phyloP scores from a whole-genome alignment of 2,329 filamentous ascomycete genomes.

The Coniella lustricola region DNA sequence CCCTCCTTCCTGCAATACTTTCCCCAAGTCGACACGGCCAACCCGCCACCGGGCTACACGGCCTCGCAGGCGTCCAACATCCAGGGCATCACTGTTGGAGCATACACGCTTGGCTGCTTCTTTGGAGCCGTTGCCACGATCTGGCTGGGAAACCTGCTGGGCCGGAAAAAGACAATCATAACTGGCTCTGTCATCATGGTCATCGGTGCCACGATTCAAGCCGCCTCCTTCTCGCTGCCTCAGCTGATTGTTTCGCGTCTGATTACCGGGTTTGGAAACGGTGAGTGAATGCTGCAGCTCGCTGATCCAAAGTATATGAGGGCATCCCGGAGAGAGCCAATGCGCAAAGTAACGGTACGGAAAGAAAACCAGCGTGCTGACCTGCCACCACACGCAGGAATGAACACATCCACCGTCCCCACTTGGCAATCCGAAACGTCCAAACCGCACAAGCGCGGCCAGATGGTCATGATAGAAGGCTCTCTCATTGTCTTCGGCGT shows the following conservation, averaged over 20 bases:
- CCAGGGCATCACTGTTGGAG: constrained; percentile 17
- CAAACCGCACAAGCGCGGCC: constrained; percentile 12
- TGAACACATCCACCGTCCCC: constrained; percentile 16
- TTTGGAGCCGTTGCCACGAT: constrained; percentile 16
- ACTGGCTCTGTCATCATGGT: constrained; percentile 14
- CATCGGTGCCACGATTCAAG: constrained; percentile 14
- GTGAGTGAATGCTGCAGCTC: not conserved
- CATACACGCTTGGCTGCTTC: constrained; percentile 16
- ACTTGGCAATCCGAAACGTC: constrained; percentile 18
- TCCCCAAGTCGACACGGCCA: constrained; percentile 10
- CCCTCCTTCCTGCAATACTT: constrained; percentile 13
- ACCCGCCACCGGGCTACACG: constrained; percentile 12
- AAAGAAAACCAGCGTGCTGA: not conserved
- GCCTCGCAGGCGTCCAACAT: constrained; percentile 12
- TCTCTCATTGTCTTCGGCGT: constrained; percentile 63
- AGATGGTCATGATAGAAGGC: constrained; percentile 17
- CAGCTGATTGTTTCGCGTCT: constrained; percentile 14
- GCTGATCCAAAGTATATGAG: too few relatives aligned
- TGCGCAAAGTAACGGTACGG: too few relatives aligned
- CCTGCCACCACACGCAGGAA: not conserved
- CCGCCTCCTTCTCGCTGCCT: constrained; percentile 10
- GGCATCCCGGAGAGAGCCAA: too few relatives aligned
- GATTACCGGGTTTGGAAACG: constrained; percentile 14
- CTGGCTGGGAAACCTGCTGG: constrained; percentile 15
- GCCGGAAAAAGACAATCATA: constrained; percentile 14